Conservation (phyloP, 1,284 basidiomycete species). For the Ustilago crameri region DNA sequence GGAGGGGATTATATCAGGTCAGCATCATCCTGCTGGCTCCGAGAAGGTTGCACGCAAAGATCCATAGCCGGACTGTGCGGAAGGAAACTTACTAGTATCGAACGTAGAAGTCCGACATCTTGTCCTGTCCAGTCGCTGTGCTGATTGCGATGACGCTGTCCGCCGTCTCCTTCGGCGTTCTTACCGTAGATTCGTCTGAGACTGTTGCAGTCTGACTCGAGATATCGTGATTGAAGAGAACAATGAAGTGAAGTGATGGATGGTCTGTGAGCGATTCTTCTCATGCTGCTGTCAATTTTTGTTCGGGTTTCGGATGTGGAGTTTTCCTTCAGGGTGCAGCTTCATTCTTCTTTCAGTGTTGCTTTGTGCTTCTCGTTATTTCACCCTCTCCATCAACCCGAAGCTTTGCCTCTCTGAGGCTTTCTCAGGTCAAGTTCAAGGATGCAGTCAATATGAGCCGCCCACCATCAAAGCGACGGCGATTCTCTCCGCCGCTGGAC, state of each 20-base stretch:
- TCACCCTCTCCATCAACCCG: background rate
- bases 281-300: conserved; percentile 1
- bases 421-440: too few relatives aligned
- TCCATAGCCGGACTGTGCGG: background rate
- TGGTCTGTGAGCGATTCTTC: conserved; percentile 11
- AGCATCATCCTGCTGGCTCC: too few relatives aligned
- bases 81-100: conserved; percentile 65
- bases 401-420: too few relatives aligned
- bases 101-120: conserved; percentile 66
- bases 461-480: conserved; percentile 5
- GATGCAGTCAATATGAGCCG: conserved; percentile 9
- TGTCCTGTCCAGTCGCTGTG: background rate
- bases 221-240: too few relatives aligned
- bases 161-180: too few relatives aligned
- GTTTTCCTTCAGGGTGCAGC: conserved; percentile 9
- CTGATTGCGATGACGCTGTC: background rate
- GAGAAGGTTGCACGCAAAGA: too few relatives aligned
- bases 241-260: too few relatives aligned
- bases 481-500: background rate
- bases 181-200: too few relatives aligned
- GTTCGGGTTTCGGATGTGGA: conserved; percentile 38
- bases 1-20: too few relatives aligned
- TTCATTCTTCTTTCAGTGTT: conserved; percentile 3
- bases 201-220: too few relatives aligned
- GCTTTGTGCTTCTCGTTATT: background rate